phyloP scores from a whole-genome alignment of 2,329 filamentous ascomycete genomes.

The Fusarium dimerum region DNA sequence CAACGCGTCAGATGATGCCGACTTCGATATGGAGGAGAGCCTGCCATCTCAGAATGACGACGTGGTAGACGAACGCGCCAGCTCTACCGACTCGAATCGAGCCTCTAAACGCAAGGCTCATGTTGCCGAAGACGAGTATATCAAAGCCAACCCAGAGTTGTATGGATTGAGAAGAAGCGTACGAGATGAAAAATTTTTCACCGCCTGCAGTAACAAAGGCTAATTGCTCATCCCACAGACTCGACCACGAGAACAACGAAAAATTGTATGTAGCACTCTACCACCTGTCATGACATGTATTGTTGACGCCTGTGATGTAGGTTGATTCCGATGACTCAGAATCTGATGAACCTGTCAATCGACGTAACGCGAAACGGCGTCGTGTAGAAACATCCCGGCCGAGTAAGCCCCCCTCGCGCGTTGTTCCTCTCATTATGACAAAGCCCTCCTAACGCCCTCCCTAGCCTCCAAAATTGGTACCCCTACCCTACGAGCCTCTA shows the following conservation, averaged over 20 bases:
- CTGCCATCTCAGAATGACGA: slow-evolving; percentile 47
- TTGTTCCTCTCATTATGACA: background rate
- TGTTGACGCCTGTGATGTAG: slow-evolving; percentile 32
- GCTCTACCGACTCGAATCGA: slow-evolving; percentile 70
- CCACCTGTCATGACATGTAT: background rate
- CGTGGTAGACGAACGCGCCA: slow-evolving; percentile 58
- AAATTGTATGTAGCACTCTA: slow-evolving; percentile 48
- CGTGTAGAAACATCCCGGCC: slow-evolving; percentile 66
- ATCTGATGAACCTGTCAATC: slow-evolving; percentile 62
- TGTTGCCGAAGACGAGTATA: slow-evolving; percentile 76
- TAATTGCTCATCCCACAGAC: slow-evolving; percentile 41
- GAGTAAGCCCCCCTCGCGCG: slow-evolving; percentile 48
- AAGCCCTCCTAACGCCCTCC: slow-evolving; percentile 6
- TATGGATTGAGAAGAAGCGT: slow-evolving; percentile 94
- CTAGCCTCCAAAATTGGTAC: slow-evolving; percentile 63
- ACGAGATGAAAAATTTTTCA: slow-evolving; percentile 43
- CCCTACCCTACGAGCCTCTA: slow-evolving; percentile 54
- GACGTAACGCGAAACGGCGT: slow-evolving; percentile 67
- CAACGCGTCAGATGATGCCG: slow-evolving; percentile 66
- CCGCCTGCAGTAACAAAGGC: slow-evolving; percentile 32
- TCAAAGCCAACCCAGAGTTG: slow-evolving; percentile 87
- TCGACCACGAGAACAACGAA: slow-evolving; percentile 58
- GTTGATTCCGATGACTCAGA: slow-evolving; percentile 65
- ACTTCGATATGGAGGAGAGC: slow-evolving; percentile 74
- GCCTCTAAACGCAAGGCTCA: slow-evolving; percentile 72